Base-by-base conservation (phyloP, 2,329 filamentous ascomycete genomes). In the Dactylonectria estremocensis region DNA sequence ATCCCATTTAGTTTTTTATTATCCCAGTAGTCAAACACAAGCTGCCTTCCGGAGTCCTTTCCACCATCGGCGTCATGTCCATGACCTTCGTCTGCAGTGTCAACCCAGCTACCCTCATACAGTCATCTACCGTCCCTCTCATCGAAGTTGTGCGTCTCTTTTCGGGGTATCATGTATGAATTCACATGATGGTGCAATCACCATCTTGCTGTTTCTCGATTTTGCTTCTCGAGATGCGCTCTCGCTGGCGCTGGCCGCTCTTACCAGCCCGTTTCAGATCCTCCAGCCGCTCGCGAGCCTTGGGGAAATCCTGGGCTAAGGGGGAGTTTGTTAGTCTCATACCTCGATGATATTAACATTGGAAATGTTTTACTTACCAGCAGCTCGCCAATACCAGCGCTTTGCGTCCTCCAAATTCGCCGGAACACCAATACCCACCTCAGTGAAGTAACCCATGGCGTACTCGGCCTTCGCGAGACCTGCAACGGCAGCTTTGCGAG, bases 331-430 rank as follows among this genome's bases (percentile, higher is more conserved):
- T 83, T 74, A 83, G 80, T 68, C 46, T 59, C 40, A 14, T 20
- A 22, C n/a, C 4, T 43, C 37, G 5, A 22, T 20, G 1, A 7
- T 2, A 40, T 54, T 18, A 58, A 46, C 57, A 10, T 49, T 13
- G 35, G 37, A 40, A 20, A 24, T 10, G 18, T 52, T 33, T 11
- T 49, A 91, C 94, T 90, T 87, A 98, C 95, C 93, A 79, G 96
- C 96, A 82, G 96, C 95, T 80, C 95, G 89, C 89, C 95, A 98
- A 83, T 99, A 99, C 96, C 96, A 99, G 75, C 95, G 90, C 86
- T 97, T 98, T 22, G 95, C 96, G 82, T 98, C 96, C 76, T 99
- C 96, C 74, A 98, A 77, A 79, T 95, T 97, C 9, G 93, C 90
- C 16, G 92, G 87, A 71, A 94, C 91, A 33, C 96, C 96, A 74